phyloP scores from a whole-genome alignment of 192 early-diverging fungal species.

The Piromyces finnis region DNA sequence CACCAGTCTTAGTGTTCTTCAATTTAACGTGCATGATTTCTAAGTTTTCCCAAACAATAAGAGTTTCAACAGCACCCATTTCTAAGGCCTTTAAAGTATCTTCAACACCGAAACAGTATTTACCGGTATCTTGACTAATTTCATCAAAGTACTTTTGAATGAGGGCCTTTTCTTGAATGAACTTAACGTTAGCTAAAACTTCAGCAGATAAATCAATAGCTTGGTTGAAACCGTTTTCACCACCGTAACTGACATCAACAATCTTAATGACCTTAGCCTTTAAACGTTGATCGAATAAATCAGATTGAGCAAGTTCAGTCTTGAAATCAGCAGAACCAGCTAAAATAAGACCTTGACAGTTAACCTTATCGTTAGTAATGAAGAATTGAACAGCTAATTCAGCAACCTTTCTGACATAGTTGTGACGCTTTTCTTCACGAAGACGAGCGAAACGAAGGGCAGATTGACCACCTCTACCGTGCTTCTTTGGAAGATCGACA shows the following conservation, averaged over 20 bases:
- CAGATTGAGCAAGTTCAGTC: conserved; percentile 83
- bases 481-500: conserved; percentile 99
- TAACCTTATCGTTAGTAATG: conserved; percentile 77
- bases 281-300: conserved; percentile 89
- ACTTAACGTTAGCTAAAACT: conserved; percentile 87
- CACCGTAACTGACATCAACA: conserved; percentile 96
- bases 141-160: conserved; percentile 93
- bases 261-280: conserved; percentile 74
- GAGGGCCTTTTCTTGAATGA: conserved; percentile 96
- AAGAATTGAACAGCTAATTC: conserved; percentile 92
- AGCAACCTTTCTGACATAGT: conserved; percentile 96
- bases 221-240: conserved; percentile 97
- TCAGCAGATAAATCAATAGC: conserved; percentile 88
- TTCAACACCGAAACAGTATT: conserved; percentile 86
- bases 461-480: conserved; percentile 99
- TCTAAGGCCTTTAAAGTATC: conserved; percentile 94
- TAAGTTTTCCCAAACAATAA: conserved; percentile 95
- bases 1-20: conserved; percentile 49
- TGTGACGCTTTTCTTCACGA: conserved; percentile 95
- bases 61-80: conserved; percentile 92
- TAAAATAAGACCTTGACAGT: conserved; percentile 71
- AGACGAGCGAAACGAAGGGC: conserved; percentile 98
- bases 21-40: conserved; percentile 61
- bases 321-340: conserved; percentile 99
- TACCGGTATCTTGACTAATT: conserved; percentile 90